Evolutionary conservation across 2,329 filamentous ascomycete genomes (phyloP).

Genomic region (Claviceps lovelessii): DNA sequence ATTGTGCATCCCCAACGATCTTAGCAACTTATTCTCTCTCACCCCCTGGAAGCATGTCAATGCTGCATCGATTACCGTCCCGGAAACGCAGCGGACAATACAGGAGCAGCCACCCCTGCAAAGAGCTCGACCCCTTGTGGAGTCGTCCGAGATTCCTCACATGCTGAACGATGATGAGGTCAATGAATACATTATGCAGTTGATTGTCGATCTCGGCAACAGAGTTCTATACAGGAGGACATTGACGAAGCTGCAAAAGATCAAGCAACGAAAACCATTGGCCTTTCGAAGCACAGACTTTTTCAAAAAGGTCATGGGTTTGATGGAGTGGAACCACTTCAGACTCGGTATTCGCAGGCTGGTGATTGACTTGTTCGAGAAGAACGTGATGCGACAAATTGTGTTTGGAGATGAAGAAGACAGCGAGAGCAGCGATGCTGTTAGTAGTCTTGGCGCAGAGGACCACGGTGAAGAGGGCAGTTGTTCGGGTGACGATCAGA

Average conservation of each 20-base stretch:
- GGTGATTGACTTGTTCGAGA: constrained; percentile 88
- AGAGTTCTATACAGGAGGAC: constrained; percentile 85
- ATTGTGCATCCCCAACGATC: constrained; percentile 69
- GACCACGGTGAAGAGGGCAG: constrained; percentile 37
- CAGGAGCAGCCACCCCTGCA: constrained; percentile 27
- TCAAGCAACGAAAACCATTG: constrained; percentile 60
- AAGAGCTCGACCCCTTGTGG: constrained; percentile 27
- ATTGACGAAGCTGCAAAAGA: constrained; percentile 63
- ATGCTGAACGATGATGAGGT: constrained; percentile 47
- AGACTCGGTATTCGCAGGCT: constrained; percentile 75
- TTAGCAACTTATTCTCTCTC: constrained; percentile 66
- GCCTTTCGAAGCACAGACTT: constrained; percentile 64
- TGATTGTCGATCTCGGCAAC: constrained; percentile 80
- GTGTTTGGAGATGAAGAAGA: constrained; percentile 59
- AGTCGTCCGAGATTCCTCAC: constrained; percentile 25
- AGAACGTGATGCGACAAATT: constrained; percentile 68
- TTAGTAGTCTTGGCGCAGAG: constrained; percentile 29
- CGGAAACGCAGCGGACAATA: constrained; percentile 39
- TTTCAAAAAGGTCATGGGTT: constrained; percentile 71
- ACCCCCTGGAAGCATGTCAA: constrained; percentile 42
- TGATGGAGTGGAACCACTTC: constrained; percentile 83
- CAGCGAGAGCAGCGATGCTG: constrained; percentile 52
- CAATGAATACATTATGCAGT: constrained; percentile 68
- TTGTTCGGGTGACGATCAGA: constrained; percentile 39
- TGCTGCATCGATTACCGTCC: constrained; percentile 31